Evolutionary conservation across 495 filamentous ascomycete genomes (phyloP), one percentile per base, ranked within the genome.

Genomic region (Annulohypoxylon moriforme): DNA sequence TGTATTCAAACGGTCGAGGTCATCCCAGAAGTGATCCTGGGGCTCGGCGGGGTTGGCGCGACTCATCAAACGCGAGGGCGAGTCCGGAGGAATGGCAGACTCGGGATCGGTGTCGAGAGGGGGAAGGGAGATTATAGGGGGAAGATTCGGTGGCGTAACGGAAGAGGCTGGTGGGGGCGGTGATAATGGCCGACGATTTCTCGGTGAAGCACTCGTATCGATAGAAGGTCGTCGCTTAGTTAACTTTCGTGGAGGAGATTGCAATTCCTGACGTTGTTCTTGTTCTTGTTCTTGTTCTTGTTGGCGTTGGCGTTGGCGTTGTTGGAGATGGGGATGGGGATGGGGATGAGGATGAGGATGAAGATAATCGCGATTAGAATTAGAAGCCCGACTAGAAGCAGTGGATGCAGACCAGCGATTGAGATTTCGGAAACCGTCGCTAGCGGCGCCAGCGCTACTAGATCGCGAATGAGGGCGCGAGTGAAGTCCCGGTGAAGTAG

Each of bases 381-480:
- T 80, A 40, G 91, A 91, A 31, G 84, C 80, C 50, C 83, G 87
- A 78, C 91, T 94, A 47, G 90, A 93, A 9, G 86, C 76, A 20
- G 93, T 93, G 3, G 91, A 93, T 27, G 90, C 88, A 27, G 92
- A 94, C 93, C 92, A 95, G 60, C 92, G 89, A 79, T 95, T 93
- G 74, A 93, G 85, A 64, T 89, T 93, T 33, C 87, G 89, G 44
- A 93, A 80, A 3, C 89, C 88, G 74, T 93, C 91, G 73, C 83
- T 85, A 63, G 89, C 79, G 59, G 80, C 84, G 31, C 78, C 78
- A 22, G 75, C 67, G 62, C 82, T 84, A 58, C 76, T 81, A 9
- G 81, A 78, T 65, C 81, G 83, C 71, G 83, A 85, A 67, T 79
- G 81, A 0, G 36, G 34, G 65, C 75, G 58, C 24, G 55, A 59